Percentiles rank a stretch among this genome's conserved stretches.
phyloP scores from a whole-genome alignment of 192 early-diverging fungal species.

The Entomortierella beljakovae region DNA sequence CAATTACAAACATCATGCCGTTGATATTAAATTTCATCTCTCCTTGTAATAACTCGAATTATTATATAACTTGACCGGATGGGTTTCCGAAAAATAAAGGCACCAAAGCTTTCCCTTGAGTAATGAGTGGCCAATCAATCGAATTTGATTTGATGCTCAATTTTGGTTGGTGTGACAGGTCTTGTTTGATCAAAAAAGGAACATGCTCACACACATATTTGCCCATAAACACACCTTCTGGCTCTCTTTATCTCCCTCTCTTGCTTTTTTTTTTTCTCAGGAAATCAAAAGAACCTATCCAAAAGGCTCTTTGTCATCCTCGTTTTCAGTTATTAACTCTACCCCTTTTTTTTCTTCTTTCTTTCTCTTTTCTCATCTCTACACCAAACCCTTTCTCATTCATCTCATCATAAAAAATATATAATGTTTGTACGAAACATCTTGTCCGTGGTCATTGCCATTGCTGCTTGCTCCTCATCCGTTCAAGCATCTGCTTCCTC shows the following conservation, averaged over 20 bases:
- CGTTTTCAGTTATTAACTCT: background rate
- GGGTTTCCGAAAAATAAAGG: background rate
- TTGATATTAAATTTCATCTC: too few species aligned
- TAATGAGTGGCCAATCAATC: background rate
- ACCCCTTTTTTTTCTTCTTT: background rate
- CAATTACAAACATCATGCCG: too few species aligned
- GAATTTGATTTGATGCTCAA: background rate
- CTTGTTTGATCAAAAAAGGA: background rate
- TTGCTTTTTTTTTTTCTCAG: background rate
- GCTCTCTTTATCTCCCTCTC: too few species aligned
- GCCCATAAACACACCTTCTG: background rate
- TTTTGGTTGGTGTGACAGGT: slow-evolving; percentile 8
- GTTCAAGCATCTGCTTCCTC: slow-evolving; percentile 40
- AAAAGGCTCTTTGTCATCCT: background rate
- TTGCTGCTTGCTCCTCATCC: slow-evolving; percentile 28
- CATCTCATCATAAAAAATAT: background rate
- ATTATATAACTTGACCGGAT: too few species aligned
- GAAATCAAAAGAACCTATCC: background rate
- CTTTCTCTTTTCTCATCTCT: background rate
- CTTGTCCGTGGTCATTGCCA: slow-evolving; percentile 36
- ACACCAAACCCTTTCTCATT: background rate
- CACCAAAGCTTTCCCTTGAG: background rate
- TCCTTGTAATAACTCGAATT: too few species aligned
- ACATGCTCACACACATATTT: background rate
- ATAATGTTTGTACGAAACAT: slow-evolving; percentile 44